Conservation (phyloP, 2,329 filamentous ascomycete species). For the Fusarium neocosmosporiellum region DNA sequence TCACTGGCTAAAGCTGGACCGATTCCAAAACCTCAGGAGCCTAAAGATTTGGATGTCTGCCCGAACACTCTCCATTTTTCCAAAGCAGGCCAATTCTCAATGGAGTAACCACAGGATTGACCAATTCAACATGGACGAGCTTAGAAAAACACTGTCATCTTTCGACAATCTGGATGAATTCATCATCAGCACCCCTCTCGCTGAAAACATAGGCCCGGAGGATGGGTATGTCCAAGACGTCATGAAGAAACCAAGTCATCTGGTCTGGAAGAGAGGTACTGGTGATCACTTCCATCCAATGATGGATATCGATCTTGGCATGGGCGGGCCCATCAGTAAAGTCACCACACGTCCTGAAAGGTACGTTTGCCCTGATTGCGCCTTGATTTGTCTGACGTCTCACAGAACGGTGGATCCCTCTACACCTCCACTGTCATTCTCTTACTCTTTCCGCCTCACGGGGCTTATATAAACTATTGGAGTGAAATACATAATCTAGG, state of each 20-base stretch:
- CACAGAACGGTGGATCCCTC: neutral
- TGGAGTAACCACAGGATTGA: neutral
- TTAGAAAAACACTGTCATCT: neutral
- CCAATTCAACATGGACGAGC: neutral
- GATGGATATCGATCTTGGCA: neutral
- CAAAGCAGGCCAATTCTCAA: rapidly evolving
- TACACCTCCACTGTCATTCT: neutral
- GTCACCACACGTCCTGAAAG: neutral
- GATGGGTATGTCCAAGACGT: neutral
- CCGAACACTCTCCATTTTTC: neutral
- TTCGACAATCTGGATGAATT: neutral
- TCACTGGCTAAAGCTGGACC: neutral
- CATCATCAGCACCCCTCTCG: neutral
- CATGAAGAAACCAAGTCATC: neutral
- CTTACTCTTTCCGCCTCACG: neutral
- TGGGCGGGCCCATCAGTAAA: neutral
- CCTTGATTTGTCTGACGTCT: neutral
- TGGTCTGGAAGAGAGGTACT: slow-evolving; percentile 1
- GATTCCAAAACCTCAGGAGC: neutral
- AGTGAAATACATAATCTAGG: neutral
- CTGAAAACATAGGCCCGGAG: neutral
- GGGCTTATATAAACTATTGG: neutral
- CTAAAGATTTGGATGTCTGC: slow-evolving; percentile 8
- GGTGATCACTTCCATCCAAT: neutral
- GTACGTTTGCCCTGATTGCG: neutral